A percentile compares a stretch with the other conserved stretches of the same genome.
These are phyloP conservation scores for Jatropha multifida DNA, from an alignment of 441 rosid species.

Conservation along the genomic window DNA sequence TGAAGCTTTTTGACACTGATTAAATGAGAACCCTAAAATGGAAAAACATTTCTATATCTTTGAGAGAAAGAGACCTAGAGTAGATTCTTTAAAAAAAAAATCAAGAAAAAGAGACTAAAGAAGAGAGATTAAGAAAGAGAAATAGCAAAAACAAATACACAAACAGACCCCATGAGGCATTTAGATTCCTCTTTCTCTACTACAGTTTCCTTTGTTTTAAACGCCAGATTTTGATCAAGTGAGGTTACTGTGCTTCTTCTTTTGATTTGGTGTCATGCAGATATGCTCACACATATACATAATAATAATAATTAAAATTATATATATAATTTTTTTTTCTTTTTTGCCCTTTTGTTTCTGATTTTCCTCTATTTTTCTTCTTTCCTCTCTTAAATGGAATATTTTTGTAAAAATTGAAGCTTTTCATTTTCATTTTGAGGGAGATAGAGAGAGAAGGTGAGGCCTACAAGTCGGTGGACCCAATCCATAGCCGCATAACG, in stretches of 20 bases:
- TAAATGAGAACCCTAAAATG: slow-evolving; percentile 22
- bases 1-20: slow-evolving; percentile 30
- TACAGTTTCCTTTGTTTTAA: slow-evolving; percentile 25
- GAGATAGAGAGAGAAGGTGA: slow-evolving; percentile 26
- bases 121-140: neutral
- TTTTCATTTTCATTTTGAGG: neutral
- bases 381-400: slow-evolving; percentile 2
- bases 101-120: neutral
- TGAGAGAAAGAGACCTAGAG: neutral
- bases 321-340: neutral
- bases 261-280: slow-evolving; percentile 51
- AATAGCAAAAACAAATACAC: neutral
- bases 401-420: neutral
- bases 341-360: neutral
- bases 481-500: slow-evolving; percentile 63
- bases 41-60: slow-evolving; percentile 11
- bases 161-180: slow-evolving; percentile 15
- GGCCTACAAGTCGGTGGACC: slow-evolving; percentile 81
- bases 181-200: slow-evolving; percentile 19
- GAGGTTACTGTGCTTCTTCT: slow-evolving; percentile 29
- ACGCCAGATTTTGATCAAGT: slow-evolving; percentile 32
- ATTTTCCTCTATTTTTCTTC: slow-evolving; percentile 22
- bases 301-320: neutral
- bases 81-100: neutral
- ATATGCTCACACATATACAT: slow-evolving; percentile 48